Percentiles rank a stretch among this genome's conserved stretches.
phyloP scores from a whole-genome alignment of 169 alveolate species.

The Pseudocohnilembus persalinus region DNA sequence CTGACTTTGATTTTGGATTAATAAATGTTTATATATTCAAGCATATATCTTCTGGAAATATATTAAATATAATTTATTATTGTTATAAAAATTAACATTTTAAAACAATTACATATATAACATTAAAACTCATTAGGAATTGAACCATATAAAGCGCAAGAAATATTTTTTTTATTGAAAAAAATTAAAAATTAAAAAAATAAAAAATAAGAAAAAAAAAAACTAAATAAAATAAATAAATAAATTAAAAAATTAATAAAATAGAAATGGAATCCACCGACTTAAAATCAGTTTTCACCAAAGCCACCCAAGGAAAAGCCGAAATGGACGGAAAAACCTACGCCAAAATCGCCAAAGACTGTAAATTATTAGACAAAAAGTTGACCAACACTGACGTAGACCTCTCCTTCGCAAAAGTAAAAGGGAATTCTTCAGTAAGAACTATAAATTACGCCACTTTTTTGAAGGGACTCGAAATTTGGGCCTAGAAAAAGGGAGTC shows the following conservation, averaged over 20 bases:
- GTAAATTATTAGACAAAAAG: conserved; percentile 59
- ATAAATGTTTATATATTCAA: too few species aligned
- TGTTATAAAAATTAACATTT: too few species aligned
- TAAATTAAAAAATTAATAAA: not conserved
- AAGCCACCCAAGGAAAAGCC: conserved; percentile 16
- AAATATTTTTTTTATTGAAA: too few species aligned
- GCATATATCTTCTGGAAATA: too few species aligned
- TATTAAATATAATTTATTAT: too few species aligned
- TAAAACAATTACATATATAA: too few species aligned
- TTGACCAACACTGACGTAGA: conserved; percentile 69
- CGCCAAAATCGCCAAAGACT: conserved; percentile 70
- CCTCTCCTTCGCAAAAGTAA: conserved; percentile 66
- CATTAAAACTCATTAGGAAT: too few species aligned
- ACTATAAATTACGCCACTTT: conserved; percentile 57
- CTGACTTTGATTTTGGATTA: too few species aligned
- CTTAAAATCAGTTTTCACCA: conserved; percentile 25
- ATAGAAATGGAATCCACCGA: conserved; percentile 15
- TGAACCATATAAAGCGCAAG: too few species aligned
- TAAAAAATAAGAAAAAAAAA: not conserved
- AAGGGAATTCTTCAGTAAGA: conserved; percentile 48
- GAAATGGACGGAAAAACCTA: conserved; percentile 75
- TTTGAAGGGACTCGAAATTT: conserved; percentile 49
- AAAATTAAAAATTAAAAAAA: not conserved
- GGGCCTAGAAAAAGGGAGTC: conserved; percentile 59
- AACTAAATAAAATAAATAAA: conserved; percentile 5